phyloP scores from a whole-genome alignment of 139 green algal genomes.

The Marvania coccoides region DNA sequence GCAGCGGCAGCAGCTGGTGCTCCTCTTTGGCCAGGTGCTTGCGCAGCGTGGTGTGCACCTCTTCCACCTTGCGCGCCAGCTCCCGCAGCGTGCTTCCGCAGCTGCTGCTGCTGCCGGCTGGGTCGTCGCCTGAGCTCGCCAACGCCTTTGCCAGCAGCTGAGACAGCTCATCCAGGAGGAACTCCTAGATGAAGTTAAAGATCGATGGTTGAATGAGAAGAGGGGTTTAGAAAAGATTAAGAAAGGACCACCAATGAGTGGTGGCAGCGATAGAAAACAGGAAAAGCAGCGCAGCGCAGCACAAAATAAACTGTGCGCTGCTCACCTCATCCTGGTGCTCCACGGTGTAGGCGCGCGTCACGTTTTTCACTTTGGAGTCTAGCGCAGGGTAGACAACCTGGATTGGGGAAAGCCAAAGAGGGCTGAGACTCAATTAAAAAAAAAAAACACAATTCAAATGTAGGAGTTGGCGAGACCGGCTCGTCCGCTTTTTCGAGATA shows the following conservation, averaged over 20 bases:
- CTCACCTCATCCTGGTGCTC: conserved; percentile 85
- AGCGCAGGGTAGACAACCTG: conserved; percentile 88
- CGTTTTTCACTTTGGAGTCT: conserved; percentile 84
- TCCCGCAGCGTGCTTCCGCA: conserved; percentile 1
- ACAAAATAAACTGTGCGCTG: not conserved
- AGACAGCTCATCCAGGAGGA: conserved; percentile 80
- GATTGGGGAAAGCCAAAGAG: not conserved
- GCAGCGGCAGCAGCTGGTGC: conserved; percentile 90
- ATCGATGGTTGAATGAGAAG: conserved; percentile 1
- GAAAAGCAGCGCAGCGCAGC: not conserved
- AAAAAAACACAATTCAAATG: not conserved
- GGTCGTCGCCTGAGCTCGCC: conserved; percentile 9
- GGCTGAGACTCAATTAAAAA: not conserved
- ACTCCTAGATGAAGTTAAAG: conserved; percentile 38
- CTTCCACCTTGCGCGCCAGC: conserved; percentile 51
- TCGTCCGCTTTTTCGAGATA: not conserved
- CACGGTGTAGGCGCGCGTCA: conserved; percentile 77
- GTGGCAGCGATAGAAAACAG: not conserved
- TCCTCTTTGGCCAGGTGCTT: conserved; percentile 96
- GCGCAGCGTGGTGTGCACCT: conserved; percentile 74
- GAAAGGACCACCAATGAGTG: too few species aligned
- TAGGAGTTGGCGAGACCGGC: not conserved
- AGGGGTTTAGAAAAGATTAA: not conserved
- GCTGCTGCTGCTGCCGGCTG: not conserved
- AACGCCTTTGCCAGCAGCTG: conserved; percentile 52